A percentile compares a stretch with the other conserved stretches of the same genome.
phyloP scores from a whole-genome alignment of 257 asterid genomes.

The Nicotiana knightiana region DNA sequence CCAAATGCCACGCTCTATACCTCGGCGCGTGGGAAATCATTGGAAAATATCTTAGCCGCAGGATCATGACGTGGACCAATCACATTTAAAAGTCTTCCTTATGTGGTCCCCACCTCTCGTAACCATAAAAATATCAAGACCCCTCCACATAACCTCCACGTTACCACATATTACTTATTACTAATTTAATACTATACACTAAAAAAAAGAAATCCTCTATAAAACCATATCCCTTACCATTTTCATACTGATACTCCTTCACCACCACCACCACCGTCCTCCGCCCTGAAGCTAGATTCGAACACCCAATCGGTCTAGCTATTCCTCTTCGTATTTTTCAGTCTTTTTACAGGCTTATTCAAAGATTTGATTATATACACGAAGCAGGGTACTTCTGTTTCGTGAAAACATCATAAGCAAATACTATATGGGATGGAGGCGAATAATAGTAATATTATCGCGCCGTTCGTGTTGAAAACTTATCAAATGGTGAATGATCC shows the following conservation, averaged over 20 bases:
- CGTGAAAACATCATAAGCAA: not conserved
- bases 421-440: conserved; percentile 35
- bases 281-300: not conserved
- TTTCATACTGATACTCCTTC: conserved; percentile 2
- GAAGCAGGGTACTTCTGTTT: no score
- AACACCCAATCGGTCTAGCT: no score
- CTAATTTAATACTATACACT: conserved; percentile 5
- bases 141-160: conserved; percentile 22
- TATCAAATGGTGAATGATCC: conserved; percentile 84
- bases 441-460: conserved; percentile 16
- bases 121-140: conserved; percentile 20
- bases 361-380: no score
- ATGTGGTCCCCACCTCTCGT: conserved; percentile 4
- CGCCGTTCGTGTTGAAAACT: conserved; percentile 79
- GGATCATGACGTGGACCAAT: conserved; percentile 15
- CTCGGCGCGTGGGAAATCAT: conserved; percentile 6
- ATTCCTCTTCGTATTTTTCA: no score
- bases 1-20: not conserved
- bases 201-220: not conserved
- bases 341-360: no score
- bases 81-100: not conserved
- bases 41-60: conserved; percentile 16
- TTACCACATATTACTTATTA: conserved; percentile 15
- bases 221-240: conserved; percentile 11
- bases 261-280: not conserved